These are phyloP conservation scores for Coemansia sp. DNA, from an alignment of 192 early-diverging fungal species.

Conservation along the genomic window DNA sequence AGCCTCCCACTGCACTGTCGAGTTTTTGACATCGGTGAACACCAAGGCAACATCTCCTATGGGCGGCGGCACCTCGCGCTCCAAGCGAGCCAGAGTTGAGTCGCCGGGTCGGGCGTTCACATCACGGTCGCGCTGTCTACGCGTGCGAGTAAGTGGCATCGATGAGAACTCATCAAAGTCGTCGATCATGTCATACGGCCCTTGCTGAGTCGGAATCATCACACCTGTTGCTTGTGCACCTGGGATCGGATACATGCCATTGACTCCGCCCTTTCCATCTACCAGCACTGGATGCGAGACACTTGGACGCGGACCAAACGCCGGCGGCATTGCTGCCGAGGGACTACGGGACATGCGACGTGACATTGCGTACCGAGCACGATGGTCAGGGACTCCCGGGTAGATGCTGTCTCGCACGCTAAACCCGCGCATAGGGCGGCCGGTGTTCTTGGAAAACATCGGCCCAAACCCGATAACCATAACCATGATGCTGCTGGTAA, in stretches of 20 bases:
- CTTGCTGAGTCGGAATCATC: conserved; percentile 14
- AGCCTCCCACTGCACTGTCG: conserved; percentile 89
- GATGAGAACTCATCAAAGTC: conserved; percentile 48
- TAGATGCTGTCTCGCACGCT: conserved; percentile 56
- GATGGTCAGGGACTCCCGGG: conserved; percentile 48
- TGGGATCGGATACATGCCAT: conserved; percentile 21
- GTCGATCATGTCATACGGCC: conserved; percentile 40
- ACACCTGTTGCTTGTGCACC: conserved; percentile 17
- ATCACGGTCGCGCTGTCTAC: conserved; percentile 47
- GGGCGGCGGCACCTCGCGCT: conserved; percentile 81
- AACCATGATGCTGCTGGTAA: conserved; percentile 75
- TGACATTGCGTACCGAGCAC: conserved; percentile 45
- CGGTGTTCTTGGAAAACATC: conserved; percentile 63
- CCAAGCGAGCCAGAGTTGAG: conserved; percentile 62
- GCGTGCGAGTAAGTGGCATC: conserved; percentile 33
- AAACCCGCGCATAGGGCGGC: conserved; percentile 53
- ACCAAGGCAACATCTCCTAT: conserved; percentile 80
- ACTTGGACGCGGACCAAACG: conserved; percentile 29
- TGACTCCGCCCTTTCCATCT: conserved; percentile 16
- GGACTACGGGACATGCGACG: conserved; percentile 50
- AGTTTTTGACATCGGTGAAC: conserved; percentile 94
- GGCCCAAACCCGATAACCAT: conserved; percentile 87
- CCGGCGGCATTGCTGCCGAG: conserved; percentile 36
- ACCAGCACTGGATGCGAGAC: conserved; percentile 23
- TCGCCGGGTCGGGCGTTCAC: conserved; percentile 50